Conservation (phyloP, 345 rosid genomes). For the Triadica sebifera region DNA sequence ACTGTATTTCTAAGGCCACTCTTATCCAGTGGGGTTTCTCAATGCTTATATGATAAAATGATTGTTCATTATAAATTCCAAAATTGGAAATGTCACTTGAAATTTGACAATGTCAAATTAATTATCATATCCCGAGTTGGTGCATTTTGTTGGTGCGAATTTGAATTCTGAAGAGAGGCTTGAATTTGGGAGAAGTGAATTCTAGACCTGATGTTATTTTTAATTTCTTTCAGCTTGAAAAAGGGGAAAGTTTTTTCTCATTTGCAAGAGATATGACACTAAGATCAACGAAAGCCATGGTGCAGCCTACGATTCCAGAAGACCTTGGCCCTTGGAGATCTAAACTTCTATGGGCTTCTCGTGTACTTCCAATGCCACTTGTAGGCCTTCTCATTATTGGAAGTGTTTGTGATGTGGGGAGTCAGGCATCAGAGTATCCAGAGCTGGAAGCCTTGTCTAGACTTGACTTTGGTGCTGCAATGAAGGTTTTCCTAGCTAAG, state of each 20-base stretch:
- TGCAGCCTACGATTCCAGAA: conserved; percentile 56
- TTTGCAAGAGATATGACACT: conserved; percentile 87
- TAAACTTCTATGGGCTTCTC: conserved; percentile 90
- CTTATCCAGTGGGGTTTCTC: no score
- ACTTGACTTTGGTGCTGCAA: conserved; percentile 79
- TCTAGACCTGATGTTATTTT: conserved; percentile 16
- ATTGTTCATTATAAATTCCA: background rate
- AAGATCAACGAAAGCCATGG: conserved; percentile 75
- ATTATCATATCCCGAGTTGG: background rate
- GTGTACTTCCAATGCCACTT: conserved; percentile 96
- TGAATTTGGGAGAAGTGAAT: background rate
- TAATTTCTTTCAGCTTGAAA: conserved; percentile 54
- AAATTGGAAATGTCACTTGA: background rate
- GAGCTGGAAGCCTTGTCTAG: conserved; percentile 83
- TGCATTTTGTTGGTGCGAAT: background rate
- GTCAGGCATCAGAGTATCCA: conserved; percentile 60
- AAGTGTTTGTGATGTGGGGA: conserved; percentile 60
- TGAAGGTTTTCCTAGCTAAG: conserved; percentile 91
- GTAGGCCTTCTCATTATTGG: conserved; percentile 84
- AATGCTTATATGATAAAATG: background rate
- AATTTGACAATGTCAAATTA: background rate
- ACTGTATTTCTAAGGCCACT: no score
- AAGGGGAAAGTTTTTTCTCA: conserved; percentile 85
- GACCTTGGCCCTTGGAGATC: conserved; percentile 84
- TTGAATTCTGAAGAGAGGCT: background rate